Base-by-base conservation (phyloP, 108 stramenopile genomes). In the Pinguiococcus pyrenoidosus region DNA sequence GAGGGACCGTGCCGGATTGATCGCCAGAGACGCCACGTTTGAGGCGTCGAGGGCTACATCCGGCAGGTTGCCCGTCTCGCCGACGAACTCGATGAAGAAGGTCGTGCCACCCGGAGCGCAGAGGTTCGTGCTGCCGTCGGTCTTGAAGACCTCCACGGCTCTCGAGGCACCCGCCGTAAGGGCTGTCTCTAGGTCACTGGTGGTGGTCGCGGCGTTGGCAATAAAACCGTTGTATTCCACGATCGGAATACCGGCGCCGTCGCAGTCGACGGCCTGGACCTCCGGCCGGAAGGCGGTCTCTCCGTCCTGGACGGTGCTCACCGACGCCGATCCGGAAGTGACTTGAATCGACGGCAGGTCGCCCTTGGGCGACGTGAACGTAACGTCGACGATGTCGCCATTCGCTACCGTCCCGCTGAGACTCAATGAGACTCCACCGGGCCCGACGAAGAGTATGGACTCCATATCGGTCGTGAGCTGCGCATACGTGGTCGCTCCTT, bases 201-300 rank as follows among this genome's bases (percentile, higher is more conserved):
- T n/a, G n/a, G n/a, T n/a, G n/a, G n/a, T n/a, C n/a, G n/a, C n/a
- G n/a, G n/a, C n/a, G n/a, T n/a, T n/a, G n/a, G n/a, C n/a, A n/a
- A n/a, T n/a, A n/a, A n/a, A n/a, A n/a, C n/a, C n/a, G n/a, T n/a
- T n/a, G n/a, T n/a, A n/a, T n/a, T n/a, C n/a, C n/a, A n/a, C n/a
- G n/a, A n/a, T n/a, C n/a, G n/a, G n/a, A n/a, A n/a, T n/a, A n/a
- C n/a, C n/a, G n/a, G n/a, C n/a, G n/a, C n/a, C n/a, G n/a, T n/a
- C n/a, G 35, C 78, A 79, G 29, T 24, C 16, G 27, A 79, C 46
- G 0, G 68, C 64, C 35, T 79, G 78, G 26, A 59, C 56, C 45
- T 77, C 76, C n/a, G 40, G 29, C 3, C 74, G 68, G 50, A 64
- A 73, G 8, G 76, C 74, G 29, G 76, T 74, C 39, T 77, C 76